These are phyloP conservation scores for Styphnolobium japonicum DNA, from an alignment of 306 rosid species.

Conservation along the genomic window DNA sequence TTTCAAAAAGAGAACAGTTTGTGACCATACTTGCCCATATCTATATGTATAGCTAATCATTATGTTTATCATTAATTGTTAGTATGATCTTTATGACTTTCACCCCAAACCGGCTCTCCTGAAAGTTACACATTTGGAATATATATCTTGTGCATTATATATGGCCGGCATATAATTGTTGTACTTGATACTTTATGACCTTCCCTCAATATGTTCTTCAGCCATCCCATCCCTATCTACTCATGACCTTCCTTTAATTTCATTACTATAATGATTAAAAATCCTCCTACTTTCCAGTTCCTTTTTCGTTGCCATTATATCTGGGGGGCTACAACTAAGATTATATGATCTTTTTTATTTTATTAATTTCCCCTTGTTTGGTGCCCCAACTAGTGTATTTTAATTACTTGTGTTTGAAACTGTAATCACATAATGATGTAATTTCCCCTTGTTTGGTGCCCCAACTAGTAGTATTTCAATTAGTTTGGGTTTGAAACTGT, in stretches of 20 bases:
- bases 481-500: background rate
- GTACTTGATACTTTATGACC: constrained; percentile 17
- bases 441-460: background rate
- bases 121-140: background rate
- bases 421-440: background rate
- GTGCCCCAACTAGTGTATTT: background rate
- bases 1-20: background rate
- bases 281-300: constrained; percentile 4
- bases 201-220: constrained; percentile 10
- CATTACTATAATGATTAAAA: background rate
- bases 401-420: background rate
- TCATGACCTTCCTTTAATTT: background rate
- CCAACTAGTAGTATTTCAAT: background rate
- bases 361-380: background rate
- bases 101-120: constrained; percentile 1
- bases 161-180: constrained; percentile 26
- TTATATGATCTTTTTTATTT: constrained; percentile 13
- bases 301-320: background rate
- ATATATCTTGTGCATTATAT: background rate
- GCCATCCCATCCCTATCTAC: background rate
- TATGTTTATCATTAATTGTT: background rate
- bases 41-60: background rate
- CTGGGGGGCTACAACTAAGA: background rate
- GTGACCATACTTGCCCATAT: constrained; percentile 13
- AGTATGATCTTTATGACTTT: constrained; percentile 1